These are phyloP conservation scores for Gnomoniopsis smithogilvyi DNA, from an alignment of 2,329 filamentous ascomycete species.

Conservation along the genomic window DNA sequence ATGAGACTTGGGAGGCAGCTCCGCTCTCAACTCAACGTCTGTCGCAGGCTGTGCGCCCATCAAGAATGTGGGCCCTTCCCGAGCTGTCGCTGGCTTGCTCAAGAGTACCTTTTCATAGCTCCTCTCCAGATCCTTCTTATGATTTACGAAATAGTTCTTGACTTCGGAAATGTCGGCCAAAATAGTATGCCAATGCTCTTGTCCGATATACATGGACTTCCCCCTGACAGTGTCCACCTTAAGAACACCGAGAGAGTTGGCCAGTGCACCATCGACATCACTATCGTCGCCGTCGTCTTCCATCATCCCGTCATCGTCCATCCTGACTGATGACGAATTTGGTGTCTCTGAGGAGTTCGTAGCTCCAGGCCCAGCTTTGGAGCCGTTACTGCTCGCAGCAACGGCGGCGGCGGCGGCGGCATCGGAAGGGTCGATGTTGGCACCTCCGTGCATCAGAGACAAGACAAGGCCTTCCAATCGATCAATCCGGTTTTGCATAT, in stretches of 20 bases:
- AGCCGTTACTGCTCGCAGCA: constrained; percentile 23
- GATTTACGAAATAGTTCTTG: constrained; percentile 79
- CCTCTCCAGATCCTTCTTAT: constrained; percentile 85
- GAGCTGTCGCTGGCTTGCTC: constrained; percentile 57
- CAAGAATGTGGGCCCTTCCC: constrained; percentile 71
- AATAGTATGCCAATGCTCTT: constrained; percentile 80
- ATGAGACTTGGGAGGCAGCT: constrained; percentile 75
- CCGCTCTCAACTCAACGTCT: constrained; percentile 73
- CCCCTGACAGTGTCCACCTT: constrained; percentile 76
- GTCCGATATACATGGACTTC: constrained; percentile 77
- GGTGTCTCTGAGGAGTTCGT: constrained; percentile 36
- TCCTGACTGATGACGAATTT: constrained; percentile 42
- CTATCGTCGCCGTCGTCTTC: constrained; percentile 58
- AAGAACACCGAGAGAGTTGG: constrained; percentile 74
- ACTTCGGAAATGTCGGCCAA: constrained; percentile 86
- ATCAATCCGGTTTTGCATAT: constrained; percentile 99
- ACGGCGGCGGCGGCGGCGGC: constrained; percentile 29
- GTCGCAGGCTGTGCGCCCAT: constrained; percentile 71
- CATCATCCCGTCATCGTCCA: constrained; percentile 55
- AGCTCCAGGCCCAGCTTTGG: constrained; percentile 30
- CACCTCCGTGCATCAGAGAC: constrained; percentile 87
- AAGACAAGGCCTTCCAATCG: constrained; percentile 87
- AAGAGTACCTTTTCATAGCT: constrained; percentile 74
- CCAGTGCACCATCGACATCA: constrained; percentile 65
- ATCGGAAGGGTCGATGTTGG: constrained; percentile 39